phyloP scores from a whole-genome alignment of 1,284 basidiomycete genomes.

The Fistulinella cinereoalba region DNA sequence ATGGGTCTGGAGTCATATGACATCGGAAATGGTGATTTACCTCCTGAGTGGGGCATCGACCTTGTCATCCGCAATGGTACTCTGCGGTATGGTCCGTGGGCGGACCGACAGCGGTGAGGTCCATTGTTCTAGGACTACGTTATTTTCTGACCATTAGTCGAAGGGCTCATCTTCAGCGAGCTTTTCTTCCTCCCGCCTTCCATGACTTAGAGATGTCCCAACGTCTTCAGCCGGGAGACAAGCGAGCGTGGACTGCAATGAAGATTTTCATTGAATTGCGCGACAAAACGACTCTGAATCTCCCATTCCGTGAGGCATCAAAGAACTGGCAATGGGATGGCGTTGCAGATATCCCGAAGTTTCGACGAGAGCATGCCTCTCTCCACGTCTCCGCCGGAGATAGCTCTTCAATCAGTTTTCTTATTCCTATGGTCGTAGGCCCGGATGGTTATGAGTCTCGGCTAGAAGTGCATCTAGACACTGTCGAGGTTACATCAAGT shows the following conservation, averaged over 20 bases:
- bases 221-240: slow-evolving; percentile 69
- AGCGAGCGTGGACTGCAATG: slow-evolving; percentile 76
- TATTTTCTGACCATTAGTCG: slow-evolving; percentile 3
- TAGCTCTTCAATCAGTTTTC: slow-evolving; percentile 79
- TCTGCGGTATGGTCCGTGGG: slow-evolving; percentile 90
- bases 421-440: slow-evolving; percentile 76
- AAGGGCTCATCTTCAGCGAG: slow-evolving; percentile 73
- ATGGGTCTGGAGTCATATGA: slow-evolving; percentile 52
- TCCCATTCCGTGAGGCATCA: slow-evolving; percentile 86
- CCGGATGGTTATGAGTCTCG: slow-evolving; percentile 73
- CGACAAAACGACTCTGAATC: slow-evolving; percentile 70
- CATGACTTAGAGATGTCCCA: slow-evolving; percentile 57
- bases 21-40: slow-evolving; percentile 80
- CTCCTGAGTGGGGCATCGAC: slow-evolving; percentile 93
- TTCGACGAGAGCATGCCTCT: slow-evolving; percentile 63
- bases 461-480: slow-evolving; percentile 81
- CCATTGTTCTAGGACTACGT: neutral
- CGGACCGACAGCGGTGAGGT: slow-evolving; percentile 79
- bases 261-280: slow-evolving; percentile 78
- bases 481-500: slow-evolving; percentile 74
- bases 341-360: slow-evolving; percentile 44
- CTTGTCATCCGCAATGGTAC: slow-evolving; percentile 72
- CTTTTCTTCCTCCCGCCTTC: slow-evolving; percentile 81
- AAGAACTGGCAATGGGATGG: slow-evolving; percentile 92
- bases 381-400: slow-evolving; percentile 76